A percentile compares a stretch with the other conserved stretches of the same genome.
Evolutionary conservation across 2,329 filamentous ascomycete species (phyloP).

Genomic region (Colletotrichum scovillei): DNA sequence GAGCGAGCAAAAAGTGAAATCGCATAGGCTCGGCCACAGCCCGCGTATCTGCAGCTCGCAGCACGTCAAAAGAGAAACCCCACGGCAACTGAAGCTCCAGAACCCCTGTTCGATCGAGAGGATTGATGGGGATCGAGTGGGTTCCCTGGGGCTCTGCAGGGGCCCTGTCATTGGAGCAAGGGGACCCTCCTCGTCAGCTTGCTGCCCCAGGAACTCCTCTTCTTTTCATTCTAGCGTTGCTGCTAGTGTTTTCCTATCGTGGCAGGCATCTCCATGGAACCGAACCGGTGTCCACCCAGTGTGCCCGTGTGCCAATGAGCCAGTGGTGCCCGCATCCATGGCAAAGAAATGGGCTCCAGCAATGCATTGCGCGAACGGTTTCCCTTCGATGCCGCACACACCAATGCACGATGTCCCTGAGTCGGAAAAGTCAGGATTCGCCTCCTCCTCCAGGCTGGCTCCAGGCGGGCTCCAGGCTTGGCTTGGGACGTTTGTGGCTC

Average conservation of each 20-base stretch:
- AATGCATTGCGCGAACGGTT: conserved; percentile 28
- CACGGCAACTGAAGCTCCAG: conserved; percentile 33
- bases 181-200: conserved; percentile 22
- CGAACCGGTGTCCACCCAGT: neutral
- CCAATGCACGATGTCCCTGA: conserved; percentile 12
- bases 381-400: conserved; percentile 1
- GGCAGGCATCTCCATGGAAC: conserved; percentile 31
- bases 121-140: conserved; percentile 35
- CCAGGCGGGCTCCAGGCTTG: neutral
- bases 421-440: conserved; percentile 7
- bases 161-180: conserved; percentile 25
- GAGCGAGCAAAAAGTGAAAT: neutral
- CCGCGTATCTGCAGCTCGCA: conserved; percentile 22
- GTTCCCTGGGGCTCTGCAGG: conserved; percentile 35
- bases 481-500: neutral
- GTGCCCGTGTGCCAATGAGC: neutral
- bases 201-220: conserved; percentile 24
- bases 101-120: conserved; percentile 31
- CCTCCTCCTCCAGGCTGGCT: neutral
- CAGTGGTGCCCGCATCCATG: neutral
- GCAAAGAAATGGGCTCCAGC: conserved; percentile 12
- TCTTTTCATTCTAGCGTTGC: conserved; percentile 16
- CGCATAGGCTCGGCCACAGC: conserved; percentile 2
- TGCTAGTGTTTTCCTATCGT: conserved; percentile 16
- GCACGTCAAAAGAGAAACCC: conserved; percentile 29